Base-by-base conservation (phyloP, 1,139 yeast species). In the Nakaseomyces bracarensis region DNA sequence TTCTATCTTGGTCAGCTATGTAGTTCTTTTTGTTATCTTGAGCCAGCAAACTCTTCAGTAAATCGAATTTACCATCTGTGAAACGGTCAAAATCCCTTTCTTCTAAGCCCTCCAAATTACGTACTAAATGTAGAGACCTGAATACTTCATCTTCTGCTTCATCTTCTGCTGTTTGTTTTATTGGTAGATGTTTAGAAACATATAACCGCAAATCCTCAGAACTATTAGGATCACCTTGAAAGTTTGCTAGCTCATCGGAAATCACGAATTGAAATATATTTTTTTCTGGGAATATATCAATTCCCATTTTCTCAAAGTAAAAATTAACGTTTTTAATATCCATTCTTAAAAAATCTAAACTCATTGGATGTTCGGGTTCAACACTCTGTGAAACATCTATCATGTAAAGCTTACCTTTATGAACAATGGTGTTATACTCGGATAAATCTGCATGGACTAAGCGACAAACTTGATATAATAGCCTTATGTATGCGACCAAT, bases 301-400 rank as follows among this genome's bases (percentile, higher is more conserved):
- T 84, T 26, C 80, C 80, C 60, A 81, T 79, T 46, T 79, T 71
- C 45, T 70, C 68, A 56, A 93, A 93, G 61, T 81, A 93, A 54
- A 84, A 93, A 57, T 87, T 91, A 15, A 91, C 87, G 57, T 93
- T 93, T 63, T 89, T 91, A 56, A 93, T 89, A 64, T 93, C 99
- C 98, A 91, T 91, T 58, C 99, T 71, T 46, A 93, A 66, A 58
- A 93, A 93, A 60, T 91, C 97, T 47, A 91, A 70, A 36, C 96
- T 84, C 84, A 86, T 87, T 5, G 97, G 98, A 63, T 93, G 99
- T 54, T 89, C 96, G 18, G 95, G 97, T 61, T 93, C 97, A 21
- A 93, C 98, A 28, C 94, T 81, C 60, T 93, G 99, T 1, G 97
- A 89, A 16, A 93, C 99, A 67, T 93, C 99, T 53, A 93, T 85